Percentiles rank a stretch among this genome's conserved stretches.
Evolutionary conservation across 73 alveolate genomes (phyloP).

Genomic region (Paramecium sexaurelia): DNA sequence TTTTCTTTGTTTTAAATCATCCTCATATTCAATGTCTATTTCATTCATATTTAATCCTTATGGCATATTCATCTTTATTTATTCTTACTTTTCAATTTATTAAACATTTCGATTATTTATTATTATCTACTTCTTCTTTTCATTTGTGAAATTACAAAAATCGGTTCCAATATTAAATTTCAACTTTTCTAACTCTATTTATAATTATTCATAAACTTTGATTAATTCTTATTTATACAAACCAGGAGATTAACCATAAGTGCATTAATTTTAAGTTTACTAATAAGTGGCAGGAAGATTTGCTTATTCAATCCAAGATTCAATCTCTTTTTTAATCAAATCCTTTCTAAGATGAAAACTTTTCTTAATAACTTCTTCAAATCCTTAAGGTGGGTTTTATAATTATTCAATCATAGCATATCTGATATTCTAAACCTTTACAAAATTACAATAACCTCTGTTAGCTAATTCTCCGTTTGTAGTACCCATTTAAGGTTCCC

Average conservation of each 20-base stretch:
- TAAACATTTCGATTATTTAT: neutral
- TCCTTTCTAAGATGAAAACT: constrained; percentile 83
- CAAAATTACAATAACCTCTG: constrained; percentile 94
- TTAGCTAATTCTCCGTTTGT: constrained; percentile 91
- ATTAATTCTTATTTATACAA: neutral
- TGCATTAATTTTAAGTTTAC: neutral
- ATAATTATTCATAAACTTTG: neutral
- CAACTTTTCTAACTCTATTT: constrained; percentile 24
- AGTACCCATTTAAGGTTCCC: constrained; percentile 96
- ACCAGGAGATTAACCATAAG: neutral
- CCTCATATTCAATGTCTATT: constrained; percentile 50
- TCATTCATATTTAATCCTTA: neutral
- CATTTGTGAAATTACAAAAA: neutral
- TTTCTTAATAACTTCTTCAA: constrained; percentile 82
- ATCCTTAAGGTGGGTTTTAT: constrained; percentile 92
- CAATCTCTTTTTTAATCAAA: constrained; percentile 74
- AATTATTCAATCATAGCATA: constrained; percentile 95
- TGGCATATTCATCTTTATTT: neutral
- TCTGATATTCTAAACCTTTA: constrained; percentile 89
- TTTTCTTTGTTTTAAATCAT: constrained; percentile 65
- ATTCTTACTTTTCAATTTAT: neutral
- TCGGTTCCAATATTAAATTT: neutral
- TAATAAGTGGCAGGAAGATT: constrained; percentile 78
- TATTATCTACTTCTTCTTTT: neutral
- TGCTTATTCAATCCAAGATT: constrained; percentile 78